phyloP scores from a whole-genome alignment of 2,329 filamentous ascomycete genomes.

The Fusarium fujikuroi region DNA sequence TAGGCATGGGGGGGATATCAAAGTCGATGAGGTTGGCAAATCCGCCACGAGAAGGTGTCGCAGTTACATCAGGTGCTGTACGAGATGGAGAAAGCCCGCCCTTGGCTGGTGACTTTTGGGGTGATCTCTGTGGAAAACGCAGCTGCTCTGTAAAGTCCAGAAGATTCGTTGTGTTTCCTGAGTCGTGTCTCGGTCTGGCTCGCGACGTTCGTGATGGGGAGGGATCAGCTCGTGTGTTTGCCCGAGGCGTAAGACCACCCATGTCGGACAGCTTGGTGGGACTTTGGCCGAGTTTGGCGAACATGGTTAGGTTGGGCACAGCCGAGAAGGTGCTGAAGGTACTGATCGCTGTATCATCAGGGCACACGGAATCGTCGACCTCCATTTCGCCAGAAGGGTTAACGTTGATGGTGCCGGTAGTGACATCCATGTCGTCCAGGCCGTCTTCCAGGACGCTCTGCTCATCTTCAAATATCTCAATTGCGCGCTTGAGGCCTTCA shows the following conservation, averaged over 20 bases:
- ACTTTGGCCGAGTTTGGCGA: constrained; percentile 77
- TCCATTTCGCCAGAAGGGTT: constrained; percentile 41
- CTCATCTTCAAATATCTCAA: constrained; percentile 72
- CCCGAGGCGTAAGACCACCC: constrained; percentile 54
- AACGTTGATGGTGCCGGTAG: constrained; percentile 43
- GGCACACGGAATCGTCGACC: constrained; percentile 56
- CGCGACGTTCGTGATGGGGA: constrained; percentile 52
- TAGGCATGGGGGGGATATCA: constrained; percentile 92
- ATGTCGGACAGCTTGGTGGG: constrained; percentile 63
- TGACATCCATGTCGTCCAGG: constrained; percentile 43
- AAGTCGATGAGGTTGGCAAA: constrained; percentile 77
- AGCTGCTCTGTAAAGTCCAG: constrained; percentile 89
- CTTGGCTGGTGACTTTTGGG: constrained; percentile 62
- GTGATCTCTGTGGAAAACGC: constrained; percentile 61
- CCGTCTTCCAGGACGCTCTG: constrained; percentile 44
- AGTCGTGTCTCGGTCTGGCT: constrained; percentile 54
- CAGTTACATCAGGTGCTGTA: constrained; percentile 45
- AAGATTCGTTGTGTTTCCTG: constrained; percentile 76
- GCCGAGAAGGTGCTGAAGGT: constrained; percentile 91
- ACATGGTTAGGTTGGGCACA: constrained; percentile 86
- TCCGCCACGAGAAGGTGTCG: constrained; percentile 59
- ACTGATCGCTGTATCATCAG: constrained; percentile 80
- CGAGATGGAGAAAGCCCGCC: constrained; percentile 47
- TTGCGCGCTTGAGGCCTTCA: constrained; percentile 66
- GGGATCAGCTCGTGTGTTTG: constrained; percentile 45